Evolutionary conservation across 768 basidiomycete genomes (phyloP).

Genomic region (Paxillus involutus): DNA sequence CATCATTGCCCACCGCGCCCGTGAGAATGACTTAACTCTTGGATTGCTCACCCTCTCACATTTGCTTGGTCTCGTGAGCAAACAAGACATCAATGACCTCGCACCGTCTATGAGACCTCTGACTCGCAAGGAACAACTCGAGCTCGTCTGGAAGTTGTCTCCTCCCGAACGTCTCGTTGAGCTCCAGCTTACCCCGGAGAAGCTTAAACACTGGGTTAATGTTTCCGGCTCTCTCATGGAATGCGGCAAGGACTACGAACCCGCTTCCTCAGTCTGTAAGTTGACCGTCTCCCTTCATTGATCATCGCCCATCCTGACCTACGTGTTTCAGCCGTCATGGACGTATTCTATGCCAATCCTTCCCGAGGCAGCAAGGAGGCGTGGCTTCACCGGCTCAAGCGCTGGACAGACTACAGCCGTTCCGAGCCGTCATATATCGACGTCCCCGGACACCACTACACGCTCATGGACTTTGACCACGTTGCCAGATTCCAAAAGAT

Average conservation of each 20-base stretch:
- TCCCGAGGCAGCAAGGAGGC: constrained; percentile 14
- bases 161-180: constrained; percentile 28
- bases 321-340: constrained; percentile 4
- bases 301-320: background rate
- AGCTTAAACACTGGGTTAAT: constrained; percentile 29
- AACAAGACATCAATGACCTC: constrained; percentile 23
- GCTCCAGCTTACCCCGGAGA: constrained; percentile 25
- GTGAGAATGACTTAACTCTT: constrained; percentile 40
- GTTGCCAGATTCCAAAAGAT: constrained; percentile 25
- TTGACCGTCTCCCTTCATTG: background rate
- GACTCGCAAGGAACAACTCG: constrained; percentile 25
- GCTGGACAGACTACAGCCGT: constrained; percentile 17
- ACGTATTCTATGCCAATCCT: constrained; percentile 19
- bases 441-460: constrained; percentile 23
- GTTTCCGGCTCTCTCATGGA: constrained; percentile 31
- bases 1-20: constrained; percentile 41
- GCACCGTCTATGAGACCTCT: constrained; percentile 17
- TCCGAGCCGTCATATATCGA: constrained; percentile 10
- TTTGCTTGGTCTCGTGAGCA: constrained; percentile 38
- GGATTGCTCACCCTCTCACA: constrained; percentile 41
- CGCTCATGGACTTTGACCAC: constrained; percentile 26
- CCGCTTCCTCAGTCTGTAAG: constrained; percentile 25
- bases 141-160: constrained; percentile 24
- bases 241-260: constrained; percentile 29
- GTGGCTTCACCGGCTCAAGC: constrained; percentile 20